Evolutionary conservation across 148 eudicot genomes (phyloP), one percentile per base, ranked within the genome.

Genomic region (Rhododendron kiyosumense): DNA sequence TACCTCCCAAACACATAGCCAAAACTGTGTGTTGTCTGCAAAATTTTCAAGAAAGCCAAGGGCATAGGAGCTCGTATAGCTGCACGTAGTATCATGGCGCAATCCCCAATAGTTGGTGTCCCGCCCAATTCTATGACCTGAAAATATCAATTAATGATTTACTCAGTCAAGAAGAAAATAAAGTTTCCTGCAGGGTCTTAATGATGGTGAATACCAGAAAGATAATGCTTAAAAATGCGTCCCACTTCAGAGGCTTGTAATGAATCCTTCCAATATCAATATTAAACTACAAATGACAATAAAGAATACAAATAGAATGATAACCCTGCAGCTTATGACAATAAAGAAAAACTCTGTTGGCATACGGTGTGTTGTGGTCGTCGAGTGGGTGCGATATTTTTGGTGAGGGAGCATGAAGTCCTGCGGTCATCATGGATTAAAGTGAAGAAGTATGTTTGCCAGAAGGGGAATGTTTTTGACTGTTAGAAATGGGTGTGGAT

Each of bases 111-210:
- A 45, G 99, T 97, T 49, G 99, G 99, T 65, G 89, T 91, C 76
- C 98, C 99, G 46, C 98, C 99, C 91, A 97, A 86, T 86, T 94
- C 95, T 12, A 94, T 94, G 43, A 97, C 99, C 99, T 97, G 97
- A 89, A 67, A 85, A 87, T 81, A 59, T 76, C 71, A 79, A 41
- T 81, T 41, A 45, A 4, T 18, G 22, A 75, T 41, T 20, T 6
- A 83, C 26, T 78, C 83, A 86, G 79, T 75, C 52, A 34, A 30
- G 48, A 78, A 73, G 54, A 18, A 78, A 46, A 45, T 9, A 61
- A 81, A 38, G 73, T 22, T 51, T 14, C 3, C 28, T 2, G 48
- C 43, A 20, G 26, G 34, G 20, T 75, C 22, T 24, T 14, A 26
- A 28, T 12, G 59, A 54, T 49, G 34, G 30, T 49, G 41, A 84